Evolutionary conservation across 1,139 yeast species (phyloP).

Genomic region (Taphrina deformans): DNA sequence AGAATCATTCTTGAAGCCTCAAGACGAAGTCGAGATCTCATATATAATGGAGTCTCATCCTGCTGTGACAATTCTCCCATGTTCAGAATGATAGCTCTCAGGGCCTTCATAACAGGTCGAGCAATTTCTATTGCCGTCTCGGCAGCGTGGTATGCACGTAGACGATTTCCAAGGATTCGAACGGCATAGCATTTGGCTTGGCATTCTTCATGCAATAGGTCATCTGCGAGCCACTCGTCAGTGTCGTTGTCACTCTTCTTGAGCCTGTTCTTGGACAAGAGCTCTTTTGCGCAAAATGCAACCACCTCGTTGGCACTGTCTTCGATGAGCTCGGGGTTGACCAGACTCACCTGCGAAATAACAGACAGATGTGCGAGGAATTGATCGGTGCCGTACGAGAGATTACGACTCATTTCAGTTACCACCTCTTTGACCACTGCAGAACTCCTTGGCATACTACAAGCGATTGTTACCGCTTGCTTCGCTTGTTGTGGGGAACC

Average conservation of each 20-base stretch:
- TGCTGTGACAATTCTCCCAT: constrained; percentile 73
- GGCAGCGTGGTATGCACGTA: constrained; percentile 53
- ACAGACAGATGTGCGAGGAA: constrained; percentile 62
- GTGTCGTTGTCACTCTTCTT: constrained; percentile 40
- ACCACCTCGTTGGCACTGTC: constrained; percentile 61
- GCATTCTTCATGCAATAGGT: constrained; percentile 49
- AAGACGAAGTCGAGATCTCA: constrained; percentile 63
- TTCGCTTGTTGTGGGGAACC: constrained; percentile 67
- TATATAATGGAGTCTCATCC: constrained; percentile 62
- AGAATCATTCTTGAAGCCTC: constrained; percentile 67
- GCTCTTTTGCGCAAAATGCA: constrained; percentile 59
- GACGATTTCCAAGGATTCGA: constrained; percentile 62
- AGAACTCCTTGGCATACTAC: constrained; percentile 51
- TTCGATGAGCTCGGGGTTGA: constrained; percentile 56
- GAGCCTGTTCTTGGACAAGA: constrained; percentile 55
- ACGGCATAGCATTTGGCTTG: constrained; percentile 51
- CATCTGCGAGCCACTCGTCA: constrained; percentile 55
- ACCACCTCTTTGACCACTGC: constrained; percentile 49
- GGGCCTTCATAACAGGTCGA: constrained; percentile 65
- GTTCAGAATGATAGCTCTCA: constrained; percentile 66
- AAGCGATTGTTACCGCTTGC: constrained; percentile 63
- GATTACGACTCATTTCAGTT: constrained; percentile 44
- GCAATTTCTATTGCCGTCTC: constrained; percentile 49
- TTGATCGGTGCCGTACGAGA: constrained; percentile 38
- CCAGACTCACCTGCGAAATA: constrained; percentile 61